Conservation (phyloP, 257 asterid genomes). For the Solanum paucissectum region DNA sequence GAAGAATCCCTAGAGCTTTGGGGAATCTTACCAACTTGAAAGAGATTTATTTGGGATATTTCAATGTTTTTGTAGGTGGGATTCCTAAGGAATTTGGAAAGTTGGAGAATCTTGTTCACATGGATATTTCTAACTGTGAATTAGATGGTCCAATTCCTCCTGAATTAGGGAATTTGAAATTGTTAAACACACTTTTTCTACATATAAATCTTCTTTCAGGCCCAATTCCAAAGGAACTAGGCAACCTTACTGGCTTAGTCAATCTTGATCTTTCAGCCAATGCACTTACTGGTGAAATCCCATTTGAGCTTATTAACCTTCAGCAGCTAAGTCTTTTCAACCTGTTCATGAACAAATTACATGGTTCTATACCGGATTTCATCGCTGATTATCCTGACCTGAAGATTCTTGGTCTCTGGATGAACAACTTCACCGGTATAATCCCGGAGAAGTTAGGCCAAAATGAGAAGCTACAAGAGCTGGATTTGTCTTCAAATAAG, state of each 20-base stretch:
- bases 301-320: conserved; percentile 52
- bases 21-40: conserved; percentile 74
- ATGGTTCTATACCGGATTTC: conserved; percentile 77
- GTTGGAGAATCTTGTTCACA: conserved; percentile 44
- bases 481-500: conserved; percentile 86
- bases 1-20: conserved; percentile 56
- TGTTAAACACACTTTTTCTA: conserved; percentile 56
- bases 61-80: conserved; percentile 58
- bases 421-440: conserved; percentile 84
- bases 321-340: conserved; percentile 47
- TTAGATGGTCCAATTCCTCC: conserved; percentile 69
- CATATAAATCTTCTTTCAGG: conserved; percentile 63
- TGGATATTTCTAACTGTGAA: conserved; percentile 72
- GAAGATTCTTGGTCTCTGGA: conserved; percentile 73
- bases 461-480: conserved; percentile 42
- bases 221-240: conserved; percentile 57
- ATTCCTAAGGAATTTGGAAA: conserved; percentile 80
- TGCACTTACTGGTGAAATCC: conserved; percentile 72
- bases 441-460: conserved; percentile 63
- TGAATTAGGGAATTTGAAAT: conserved; percentile 55
- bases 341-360: conserved; percentile 68
- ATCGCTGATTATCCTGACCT: conserved; percentile 54
- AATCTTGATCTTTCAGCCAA: conserved; percentile 82
- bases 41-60: conserved; percentile 74
- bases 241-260: conserved; percentile 57